phyloP scores from a whole-genome alignment of 805 yeast species.

The Wickerhamomyces canadensis region DNA sequence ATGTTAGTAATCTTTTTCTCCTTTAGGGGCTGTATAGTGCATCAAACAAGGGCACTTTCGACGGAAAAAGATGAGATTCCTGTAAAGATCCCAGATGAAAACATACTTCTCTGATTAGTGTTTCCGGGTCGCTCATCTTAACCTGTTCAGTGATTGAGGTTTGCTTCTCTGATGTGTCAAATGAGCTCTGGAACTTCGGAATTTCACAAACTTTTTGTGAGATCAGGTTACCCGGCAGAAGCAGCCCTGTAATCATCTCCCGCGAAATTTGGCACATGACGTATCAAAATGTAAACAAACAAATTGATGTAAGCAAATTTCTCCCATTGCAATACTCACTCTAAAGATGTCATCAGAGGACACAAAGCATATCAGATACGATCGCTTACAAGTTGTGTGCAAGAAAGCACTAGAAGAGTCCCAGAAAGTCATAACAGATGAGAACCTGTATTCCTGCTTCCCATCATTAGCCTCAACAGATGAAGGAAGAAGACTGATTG shows the following conservation, averaged over 20 bases:
- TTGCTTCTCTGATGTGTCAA: background rate
- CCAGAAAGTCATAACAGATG: conserved; percentile 40
- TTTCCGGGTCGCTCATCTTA: conserved; percentile 38
- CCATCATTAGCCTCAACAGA: conserved; percentile 40
- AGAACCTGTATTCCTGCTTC: conserved; percentile 44
- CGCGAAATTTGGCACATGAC: background rate
- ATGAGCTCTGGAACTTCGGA: background rate
- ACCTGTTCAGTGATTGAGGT: background rate
- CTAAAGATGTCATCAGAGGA: conserved; percentile 9
- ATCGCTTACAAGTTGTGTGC: conserved; percentile 42
- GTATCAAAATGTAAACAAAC: conserved; percentile 3
- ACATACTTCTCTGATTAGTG: conserved; percentile 32
- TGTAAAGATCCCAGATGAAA: background rate
- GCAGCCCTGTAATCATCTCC: too few species aligned
- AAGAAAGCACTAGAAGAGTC: conserved; percentile 48
- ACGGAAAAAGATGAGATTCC: too few species aligned
- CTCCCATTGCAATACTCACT: too few species aligned
- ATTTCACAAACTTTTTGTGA: background rate
- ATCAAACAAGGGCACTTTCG: too few species aligned
- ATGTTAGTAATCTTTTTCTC: background rate
- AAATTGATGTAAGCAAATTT: conserved; percentile 11
- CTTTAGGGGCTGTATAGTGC: too few species aligned
- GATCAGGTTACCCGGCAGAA: too few species aligned
- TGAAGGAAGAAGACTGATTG: conserved; percentile 36
- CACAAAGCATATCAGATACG: conserved; percentile 32